Evolutionary conservation across 352 stramenopile genomes (phyloP), one percentile per base, ranked within the genome.

Genomic region (Elongisporangium senticosum): DNA sequence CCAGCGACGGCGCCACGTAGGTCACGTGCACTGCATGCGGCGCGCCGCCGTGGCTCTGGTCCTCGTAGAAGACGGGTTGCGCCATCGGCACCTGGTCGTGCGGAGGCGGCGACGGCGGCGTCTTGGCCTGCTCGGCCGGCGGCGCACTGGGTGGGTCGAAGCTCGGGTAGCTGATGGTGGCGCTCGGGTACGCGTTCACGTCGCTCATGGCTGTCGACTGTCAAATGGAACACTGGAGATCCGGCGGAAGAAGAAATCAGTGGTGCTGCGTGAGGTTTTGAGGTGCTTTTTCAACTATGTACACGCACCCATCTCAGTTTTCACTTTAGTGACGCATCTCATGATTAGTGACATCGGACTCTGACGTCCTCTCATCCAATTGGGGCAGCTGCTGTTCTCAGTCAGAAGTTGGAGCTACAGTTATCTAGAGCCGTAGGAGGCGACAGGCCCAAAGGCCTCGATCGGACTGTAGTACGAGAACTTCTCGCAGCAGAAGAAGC

Each of bases 401-500:
- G 23, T 26, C n/a, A n/a, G n/a, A n/a, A n/a, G n/a, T n/a, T n/a
- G n/a, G n/a, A n/a, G n/a, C n/a, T n/a, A n/a, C n/a, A n/a, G 23
- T 26, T 26, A 26, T 50, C 47, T 14, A 37, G 60, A 20, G 43
- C 21, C 51, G 3, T 55, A 48, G 22, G 23, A 50, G 3, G 40
- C 33, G 49, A 47, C 43, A 33, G 62, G 11, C 22, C 59, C 17
- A 43, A 59, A 49, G 28, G 28, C 21, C 13, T 69, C 43, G 24
- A 39, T 17, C 39, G 37, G 15, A 14, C 21, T 11, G 28, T 58
- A 61, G 8, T 43, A 63, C 54, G 62, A 55, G 60, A 83, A 68
- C 55, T 67, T 67, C 55, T 81, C 74, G 54, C 74, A 81, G 53
- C 73, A 79, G 61, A 83, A 79, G 60, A 83, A 83, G 13, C 61